Evolutionary conservation across 129 eudicot species (phyloP).

Genomic region (Escallonia herrerae): DNA sequence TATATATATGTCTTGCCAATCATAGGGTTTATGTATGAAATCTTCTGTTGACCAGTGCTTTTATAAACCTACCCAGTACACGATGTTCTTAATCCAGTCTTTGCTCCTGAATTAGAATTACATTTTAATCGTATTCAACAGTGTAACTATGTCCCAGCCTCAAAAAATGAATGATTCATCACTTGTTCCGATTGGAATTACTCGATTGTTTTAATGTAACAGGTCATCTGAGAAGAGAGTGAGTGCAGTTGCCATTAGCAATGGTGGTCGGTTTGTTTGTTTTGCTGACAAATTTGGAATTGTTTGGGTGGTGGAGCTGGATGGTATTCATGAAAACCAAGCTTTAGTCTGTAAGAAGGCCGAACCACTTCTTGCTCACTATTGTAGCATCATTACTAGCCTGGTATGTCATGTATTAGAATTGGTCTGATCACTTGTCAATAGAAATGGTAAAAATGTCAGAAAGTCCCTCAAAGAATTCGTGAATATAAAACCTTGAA

Average conservation of each 20-base stretch:
- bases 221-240: conserved; percentile 92
- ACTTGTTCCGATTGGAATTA: not conserved
- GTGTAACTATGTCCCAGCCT: no score
- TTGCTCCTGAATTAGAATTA: no score
- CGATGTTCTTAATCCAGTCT: no score
- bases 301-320: conserved; percentile 65
- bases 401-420: conserved; percentile 22
- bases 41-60: conserved; percentile 4
- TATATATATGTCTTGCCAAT: no score
- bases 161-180: no score
- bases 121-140: no score
- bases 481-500: no score
- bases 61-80: not conserved
- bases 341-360: conserved; percentile 44
- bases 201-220: conserved; percentile 13
- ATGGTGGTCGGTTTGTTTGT: conserved; percentile 59
- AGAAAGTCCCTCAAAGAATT: no score
- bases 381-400: conserved; percentile 95
- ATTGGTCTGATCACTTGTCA: no score
- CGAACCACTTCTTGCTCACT: conserved; percentile 72
- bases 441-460: no score
- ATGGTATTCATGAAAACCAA: conserved; percentile 30
- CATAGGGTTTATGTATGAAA: no score
- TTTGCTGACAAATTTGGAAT: conserved; percentile 97
- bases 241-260: conserved; percentile 83